Percentiles rank a stretch among this genome's conserved stretches.
phyloP scores from a whole-genome alignment of 768 basidiomycete species.

The Paxillus ammoniavirescens region DNA sequence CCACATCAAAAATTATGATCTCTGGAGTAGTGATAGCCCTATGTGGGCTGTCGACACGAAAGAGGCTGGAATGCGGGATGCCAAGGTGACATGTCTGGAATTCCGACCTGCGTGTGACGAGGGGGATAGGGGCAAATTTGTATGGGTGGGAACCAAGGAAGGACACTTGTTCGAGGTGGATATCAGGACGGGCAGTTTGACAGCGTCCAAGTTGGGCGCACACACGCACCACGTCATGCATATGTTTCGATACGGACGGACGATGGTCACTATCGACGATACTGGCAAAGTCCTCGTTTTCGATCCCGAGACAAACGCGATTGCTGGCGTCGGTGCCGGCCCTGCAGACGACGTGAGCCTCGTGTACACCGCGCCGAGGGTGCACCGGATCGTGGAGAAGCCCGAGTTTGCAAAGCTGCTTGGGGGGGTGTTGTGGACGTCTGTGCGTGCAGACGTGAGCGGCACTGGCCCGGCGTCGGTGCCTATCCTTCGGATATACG shows the following conservation, averaged over 20 bases:
- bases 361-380: slow-evolving; percentile 48
- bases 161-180: slow-evolving; percentile 87
- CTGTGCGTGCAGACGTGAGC: slow-evolving; percentile 52
- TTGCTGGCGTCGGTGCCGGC: slow-evolving; percentile 15
- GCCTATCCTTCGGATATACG: slow-evolving; percentile 81
- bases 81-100: slow-evolving; percentile 74
- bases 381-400: slow-evolving; percentile 74
- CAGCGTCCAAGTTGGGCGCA: slow-evolving; percentile 54
- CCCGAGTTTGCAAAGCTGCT: slow-evolving; percentile 77
- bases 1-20: slow-evolving; percentile 63
- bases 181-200: slow-evolving; percentile 54
- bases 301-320: slow-evolving; percentile 38
- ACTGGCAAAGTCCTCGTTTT: slow-evolving; percentile 81
- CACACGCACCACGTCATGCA: slow-evolving; percentile 68
- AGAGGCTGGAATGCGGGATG: slow-evolving; percentile 61
- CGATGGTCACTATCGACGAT: slow-evolving; percentile 85
- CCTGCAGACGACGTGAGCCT: slow-evolving; percentile 44
- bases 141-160: slow-evolving; percentile 92
- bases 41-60: slow-evolving; percentile 57
- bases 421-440: slow-evolving; percentile 82
- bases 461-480: slow-evolving; percentile 43
- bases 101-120: slow-evolving; percentile 54
- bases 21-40: slow-evolving; percentile 46
- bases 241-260: slow-evolving; percentile 68
- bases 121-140: slow-evolving; percentile 54